phyloP scores from a whole-genome alignment of 2,329 filamentous ascomycete genomes.

The Penicillium olsonii region DNA sequence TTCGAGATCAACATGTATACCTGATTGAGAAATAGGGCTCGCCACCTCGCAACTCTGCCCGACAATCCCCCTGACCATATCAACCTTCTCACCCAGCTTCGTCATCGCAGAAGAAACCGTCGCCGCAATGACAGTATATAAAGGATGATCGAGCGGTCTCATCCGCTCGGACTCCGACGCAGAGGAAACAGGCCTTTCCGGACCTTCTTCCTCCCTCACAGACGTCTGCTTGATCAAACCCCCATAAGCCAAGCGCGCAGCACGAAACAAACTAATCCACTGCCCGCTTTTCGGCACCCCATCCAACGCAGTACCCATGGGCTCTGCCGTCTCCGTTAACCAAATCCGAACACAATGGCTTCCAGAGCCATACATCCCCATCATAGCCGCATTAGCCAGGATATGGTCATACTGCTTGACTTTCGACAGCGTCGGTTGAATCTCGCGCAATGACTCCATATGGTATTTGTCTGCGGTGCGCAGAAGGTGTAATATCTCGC shows the following conservation, averaged over 20 bases:
- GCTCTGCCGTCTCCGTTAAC: neutral
- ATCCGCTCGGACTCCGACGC: too few species aligned
- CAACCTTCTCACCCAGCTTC: neutral
- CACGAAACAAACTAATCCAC: constrained; percentile 1
- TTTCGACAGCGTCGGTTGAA: neutral
- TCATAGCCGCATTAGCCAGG: constrained; percentile 2
- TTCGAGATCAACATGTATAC: neutral
- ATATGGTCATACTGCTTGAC: constrained; percentile 3
- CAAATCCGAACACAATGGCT: constrained; percentile 2
- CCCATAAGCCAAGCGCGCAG: neutral
- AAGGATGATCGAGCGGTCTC: neutral
- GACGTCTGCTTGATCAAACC: neutral
- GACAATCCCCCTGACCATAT: neutral
- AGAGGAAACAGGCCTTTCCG: neutral
- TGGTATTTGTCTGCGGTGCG: neutral
- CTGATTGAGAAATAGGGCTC: neutral
- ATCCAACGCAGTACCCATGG: neutral
- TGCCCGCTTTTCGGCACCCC: neutral
- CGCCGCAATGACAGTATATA: neutral
- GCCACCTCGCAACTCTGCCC: neutral
- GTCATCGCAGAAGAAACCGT: neutral
- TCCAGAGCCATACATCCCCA: constrained; percentile 3
- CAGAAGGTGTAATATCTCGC: neutral
- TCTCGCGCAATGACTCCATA: constrained; percentile 1
- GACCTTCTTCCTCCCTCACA: neutral